Conservation (phyloP, 1,139 yeast genomes). For the Scheffersomyces insectosa region DNA sequence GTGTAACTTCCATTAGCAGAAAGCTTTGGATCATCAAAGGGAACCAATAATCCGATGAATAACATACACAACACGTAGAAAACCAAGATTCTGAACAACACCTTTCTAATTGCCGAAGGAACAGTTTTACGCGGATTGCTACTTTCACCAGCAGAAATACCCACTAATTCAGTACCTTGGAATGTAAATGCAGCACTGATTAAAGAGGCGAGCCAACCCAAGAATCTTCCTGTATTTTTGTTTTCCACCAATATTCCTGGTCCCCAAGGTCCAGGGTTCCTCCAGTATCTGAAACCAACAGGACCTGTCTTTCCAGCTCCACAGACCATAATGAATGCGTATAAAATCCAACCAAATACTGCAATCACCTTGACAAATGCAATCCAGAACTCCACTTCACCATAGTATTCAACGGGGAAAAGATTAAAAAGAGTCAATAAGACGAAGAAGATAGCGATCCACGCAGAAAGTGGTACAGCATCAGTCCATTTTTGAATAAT, state of each 20-base stretch:
- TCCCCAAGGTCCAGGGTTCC: slow-evolving; percentile 21
- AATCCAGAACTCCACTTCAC: slow-evolving; percentile 24
- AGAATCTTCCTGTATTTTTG: slow-evolving; percentile 13
- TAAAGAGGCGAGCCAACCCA: slow-evolving; percentile 19
- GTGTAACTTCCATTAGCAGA: slow-evolving; percentile 27
- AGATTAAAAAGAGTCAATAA: slow-evolving; percentile 4
- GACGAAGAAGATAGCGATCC: slow-evolving; percentile 66
- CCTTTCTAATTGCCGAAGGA: slow-evolving; percentile 14
- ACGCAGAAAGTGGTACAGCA: slow-evolving; percentile 65
- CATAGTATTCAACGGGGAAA: slow-evolving; percentile 8
- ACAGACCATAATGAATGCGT: slow-evolving; percentile 52
- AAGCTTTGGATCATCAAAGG: slow-evolving; percentile 17
- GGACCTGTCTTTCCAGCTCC: slow-evolving; percentile 2
- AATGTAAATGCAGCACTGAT: slow-evolving; percentile 22
- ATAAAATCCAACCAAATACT: slow-evolving; percentile 66
- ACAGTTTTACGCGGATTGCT: slow-evolving; percentile 14
- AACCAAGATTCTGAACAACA: slow-evolving; percentile 12
- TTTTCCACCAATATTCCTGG: slow-evolving; percentile 14
- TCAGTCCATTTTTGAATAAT: slow-evolving; percentile 71
- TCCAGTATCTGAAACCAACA: slow-evolving; percentile 22
- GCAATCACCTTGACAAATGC: slow-evolving; percentile 66
- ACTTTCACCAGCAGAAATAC: slow-evolving; percentile 16
- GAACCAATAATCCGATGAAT: slow-evolving; percentile 13
- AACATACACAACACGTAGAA: slow-evolving; percentile 16
- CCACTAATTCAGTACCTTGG: slow-evolving; percentile 22